Conservation (phyloP, 805 yeast genomes). For the Teunomyces panamensis region DNA sequence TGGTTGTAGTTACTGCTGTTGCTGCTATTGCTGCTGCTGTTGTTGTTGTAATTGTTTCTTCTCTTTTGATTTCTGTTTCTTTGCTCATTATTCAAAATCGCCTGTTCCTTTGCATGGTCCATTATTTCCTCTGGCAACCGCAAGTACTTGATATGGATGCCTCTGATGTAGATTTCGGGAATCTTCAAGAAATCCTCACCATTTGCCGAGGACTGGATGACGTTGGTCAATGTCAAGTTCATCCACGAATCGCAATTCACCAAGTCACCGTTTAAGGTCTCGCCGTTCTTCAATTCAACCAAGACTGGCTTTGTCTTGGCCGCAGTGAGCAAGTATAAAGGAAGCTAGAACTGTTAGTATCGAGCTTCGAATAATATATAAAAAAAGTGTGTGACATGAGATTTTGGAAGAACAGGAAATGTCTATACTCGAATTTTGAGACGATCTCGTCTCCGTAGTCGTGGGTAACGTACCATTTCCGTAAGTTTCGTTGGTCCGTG, state of each 20-base stretch:
- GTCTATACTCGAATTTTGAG: no score
- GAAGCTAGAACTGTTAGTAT: conserved; percentile 53
- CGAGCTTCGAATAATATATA: no score
- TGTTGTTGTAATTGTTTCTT: conserved; percentile 36
- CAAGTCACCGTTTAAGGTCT: conserved; percentile 78
- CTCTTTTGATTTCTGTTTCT: conserved; percentile 45
- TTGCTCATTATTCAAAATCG: conserved; percentile 48
- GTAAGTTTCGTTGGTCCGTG: no score
- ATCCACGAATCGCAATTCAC: conserved; percentile 91
- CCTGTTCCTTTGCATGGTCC: conserved; percentile 71
- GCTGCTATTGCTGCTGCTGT: conserved; percentile 12
- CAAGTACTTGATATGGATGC: conserved; percentile 76
- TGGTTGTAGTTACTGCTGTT: conserved; percentile 10
- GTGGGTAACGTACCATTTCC: no score
- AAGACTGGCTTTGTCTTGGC: conserved; percentile 85
- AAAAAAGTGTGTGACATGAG: no score
- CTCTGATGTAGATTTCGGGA: conserved; percentile 78
- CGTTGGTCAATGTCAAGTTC: conserved; percentile 84
- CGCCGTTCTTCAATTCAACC: conserved; percentile 91
- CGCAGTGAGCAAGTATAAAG: conserved; percentile 84
- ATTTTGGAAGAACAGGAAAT: no score
- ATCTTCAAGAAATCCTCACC: conserved; percentile 63
- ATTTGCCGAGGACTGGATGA: conserved; percentile 58
- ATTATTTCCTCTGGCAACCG: conserved; percentile 74
- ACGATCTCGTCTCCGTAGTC: no score